Conservation (phyloP, 2,329 filamentous ascomycete genomes). For the Ceratocystis eucalypticola region DNA sequence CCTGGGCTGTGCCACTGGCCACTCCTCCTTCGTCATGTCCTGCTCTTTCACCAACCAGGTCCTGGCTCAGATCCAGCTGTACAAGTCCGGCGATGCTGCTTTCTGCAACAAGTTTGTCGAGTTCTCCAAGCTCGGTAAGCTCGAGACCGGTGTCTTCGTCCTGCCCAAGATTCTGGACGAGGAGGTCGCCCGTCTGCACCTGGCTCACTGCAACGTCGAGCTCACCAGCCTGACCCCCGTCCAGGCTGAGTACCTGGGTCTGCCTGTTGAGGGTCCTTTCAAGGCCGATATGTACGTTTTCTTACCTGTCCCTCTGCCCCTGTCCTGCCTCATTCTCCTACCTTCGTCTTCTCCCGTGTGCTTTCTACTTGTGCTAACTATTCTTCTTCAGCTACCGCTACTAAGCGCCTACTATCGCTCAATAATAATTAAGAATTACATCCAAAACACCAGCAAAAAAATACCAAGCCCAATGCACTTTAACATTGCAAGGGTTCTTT, state of each 20-base stretch:
- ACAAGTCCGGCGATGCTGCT: slow-evolving; percentile 74
- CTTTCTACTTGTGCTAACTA: slow-evolving; percentile 20
- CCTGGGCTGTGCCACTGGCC: slow-evolving; percentile 95
- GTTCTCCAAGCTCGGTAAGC: slow-evolving; percentile 85
- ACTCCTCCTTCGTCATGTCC: slow-evolving; percentile 99
- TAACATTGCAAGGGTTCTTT: slow-evolving; percentile 17
- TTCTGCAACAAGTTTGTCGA: slow-evolving; percentile 93
- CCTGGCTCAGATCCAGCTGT: slow-evolving; percentile 96
- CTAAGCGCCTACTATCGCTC: slow-evolving; percentile 25
- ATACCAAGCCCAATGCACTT: slow-evolving; percentile 19
- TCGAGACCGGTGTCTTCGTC: slow-evolving; percentile 85
- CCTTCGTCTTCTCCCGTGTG: not conserved
- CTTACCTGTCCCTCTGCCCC: not conserved
- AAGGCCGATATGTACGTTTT: slow-evolving; percentile 76
- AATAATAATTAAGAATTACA: slow-evolving; percentile 21
- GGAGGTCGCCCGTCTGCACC: slow-evolving; percentile 90
- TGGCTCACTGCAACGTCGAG: slow-evolving; percentile 88
- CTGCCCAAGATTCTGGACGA: slow-evolving; percentile 98
- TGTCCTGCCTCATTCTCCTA: not conserved
- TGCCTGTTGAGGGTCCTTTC: slow-evolving; percentile 78
- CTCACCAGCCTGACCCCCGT: slow-evolving; percentile 70
- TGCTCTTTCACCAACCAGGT: slow-evolving; percentile 99
- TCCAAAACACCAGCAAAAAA: slow-evolving; percentile 21
- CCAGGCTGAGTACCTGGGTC: slow-evolving; percentile 90
- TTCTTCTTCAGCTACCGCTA: slow-evolving; percentile 30